phyloP scores from a whole-genome alignment of 768 basidiomycete species.

The Leucocoprinus sp. region DNA sequence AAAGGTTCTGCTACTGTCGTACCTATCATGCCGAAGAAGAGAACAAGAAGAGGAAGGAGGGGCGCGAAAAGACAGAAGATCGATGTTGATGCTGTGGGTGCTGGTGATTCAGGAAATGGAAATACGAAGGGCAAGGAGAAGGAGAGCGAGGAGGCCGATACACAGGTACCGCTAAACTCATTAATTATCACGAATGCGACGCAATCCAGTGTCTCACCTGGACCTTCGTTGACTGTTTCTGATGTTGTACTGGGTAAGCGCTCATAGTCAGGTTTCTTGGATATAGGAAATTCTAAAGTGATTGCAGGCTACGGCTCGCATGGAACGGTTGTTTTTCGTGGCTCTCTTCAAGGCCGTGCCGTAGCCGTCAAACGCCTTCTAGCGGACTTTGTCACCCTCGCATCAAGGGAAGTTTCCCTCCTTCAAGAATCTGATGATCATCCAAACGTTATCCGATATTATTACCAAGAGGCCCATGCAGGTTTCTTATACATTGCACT shows the following conservation, averaged over 20 bases:
- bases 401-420: conserved; percentile 86
- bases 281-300: conserved; percentile 7
- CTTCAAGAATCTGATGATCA: conserved; percentile 97
- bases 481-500: conserved; percentile 98
- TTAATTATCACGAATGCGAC: conserved; percentile 20
- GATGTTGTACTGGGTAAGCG: conserved; percentile 64
- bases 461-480: conserved; percentile 89
- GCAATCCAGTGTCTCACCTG: conserved; percentile 18
- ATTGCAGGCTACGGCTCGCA: conserved; percentile 84
- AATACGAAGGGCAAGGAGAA: conserved; percentile 15
- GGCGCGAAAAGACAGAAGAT: conserved; percentile 44
- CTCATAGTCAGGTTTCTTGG: background rate
- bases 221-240: conserved; percentile 59
- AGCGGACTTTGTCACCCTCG: conserved; percentile 92
- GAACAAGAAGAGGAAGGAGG: conserved; percentile 40
- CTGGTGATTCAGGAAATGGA: conserved; percentile 12
- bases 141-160: conserved; percentile 25
- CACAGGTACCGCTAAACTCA: conserved; percentile 15
- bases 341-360: conserved; percentile 92
- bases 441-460: conserved; percentile 97
- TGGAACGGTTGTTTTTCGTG: conserved; percentile 92
- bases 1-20: background rate
- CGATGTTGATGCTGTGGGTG: conserved; percentile 17
- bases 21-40: conserved; percentile 32
- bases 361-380: conserved; percentile 98